A percentile compares a stretch with the other conserved stretches of the same genome.
Evolutionary conservation across 2,329 filamentous ascomycete species (phyloP).

Genomic region (Botrytis cinerea): DNA sequence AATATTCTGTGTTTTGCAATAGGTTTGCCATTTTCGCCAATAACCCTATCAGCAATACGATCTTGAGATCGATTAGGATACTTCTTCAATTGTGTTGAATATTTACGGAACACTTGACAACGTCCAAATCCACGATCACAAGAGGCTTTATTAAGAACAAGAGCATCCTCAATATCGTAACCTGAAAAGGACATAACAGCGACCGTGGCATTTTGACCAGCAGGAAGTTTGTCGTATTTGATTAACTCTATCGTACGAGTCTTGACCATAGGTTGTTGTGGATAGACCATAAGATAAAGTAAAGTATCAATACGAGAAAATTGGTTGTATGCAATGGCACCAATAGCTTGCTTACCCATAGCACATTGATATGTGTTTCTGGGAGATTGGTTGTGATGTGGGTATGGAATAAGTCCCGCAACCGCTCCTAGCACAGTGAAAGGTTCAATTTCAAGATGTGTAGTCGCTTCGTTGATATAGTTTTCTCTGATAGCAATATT

Average conservation of each 20-base stretch:
- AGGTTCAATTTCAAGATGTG: slow-evolving; percentile 95
- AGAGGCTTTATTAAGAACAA: slow-evolving; percentile 95
- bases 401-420: slow-evolving; percentile 93
- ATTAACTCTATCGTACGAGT: slow-evolving; percentile 95
- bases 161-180: slow-evolving; percentile 98
- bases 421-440: slow-evolving; percentile 96
- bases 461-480: slow-evolving; percentile 79
- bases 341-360: slow-evolving; percentile 99
- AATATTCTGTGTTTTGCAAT: slow-evolving; percentile 72
- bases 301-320: slow-evolving; percentile 96
- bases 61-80: slow-evolving; percentile 79
- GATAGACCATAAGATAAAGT: slow-evolving; percentile 95
- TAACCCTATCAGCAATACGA: slow-evolving; percentile 62
- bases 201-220: slow-evolving; percentile 94
- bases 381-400: slow-evolving; percentile 98
- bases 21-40: slow-evolving; percentile 57
- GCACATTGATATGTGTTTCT: slow-evolving; percentile 99
- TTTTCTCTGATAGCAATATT: slow-evolving; percentile 89
- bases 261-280: slow-evolving; percentile 96
- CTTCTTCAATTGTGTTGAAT: slow-evolving; percentile 80
- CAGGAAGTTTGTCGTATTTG: slow-evolving; percentile 95
- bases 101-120: slow-evolving; percentile 98
- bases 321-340: slow-evolving; percentile 96
- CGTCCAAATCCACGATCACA: slow-evolving; percentile 93
- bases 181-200: slow-evolving; percentile 99